Percentiles rank a stretch among this genome's conserved stretches.
phyloP scores from a whole-genome alignment of 2,329 filamentous ascomycete species.

The Myriangium duriaei region DNA sequence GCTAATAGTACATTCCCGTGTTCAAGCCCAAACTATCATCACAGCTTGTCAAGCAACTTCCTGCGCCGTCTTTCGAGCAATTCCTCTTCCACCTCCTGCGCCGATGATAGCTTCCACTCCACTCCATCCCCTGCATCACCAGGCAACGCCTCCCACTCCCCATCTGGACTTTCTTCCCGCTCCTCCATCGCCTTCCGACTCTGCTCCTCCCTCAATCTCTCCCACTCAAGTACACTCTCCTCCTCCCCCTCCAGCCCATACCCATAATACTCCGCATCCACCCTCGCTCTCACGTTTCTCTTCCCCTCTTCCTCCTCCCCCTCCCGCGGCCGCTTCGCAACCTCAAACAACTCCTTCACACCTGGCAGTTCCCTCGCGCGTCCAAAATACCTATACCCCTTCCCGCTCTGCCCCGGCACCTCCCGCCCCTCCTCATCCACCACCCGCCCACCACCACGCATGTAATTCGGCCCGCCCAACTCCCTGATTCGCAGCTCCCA shows the following conservation, averaged over 20 bases:
- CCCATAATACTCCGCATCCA: constrained; percentile 92
- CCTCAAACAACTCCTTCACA: constrained; percentile 92
- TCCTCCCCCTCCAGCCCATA: constrained; percentile 91
- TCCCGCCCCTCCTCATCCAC: constrained; percentile 44
- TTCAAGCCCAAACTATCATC: too few species aligned
- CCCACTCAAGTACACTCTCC: constrained; percentile 65
- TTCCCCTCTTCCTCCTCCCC: constrained; percentile 50
- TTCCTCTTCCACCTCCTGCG: constrained; percentile 90
- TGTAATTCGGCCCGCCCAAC: constrained; percentile 94
- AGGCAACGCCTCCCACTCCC: constrained; percentile 67
- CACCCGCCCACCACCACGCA: constrained; percentile 49
- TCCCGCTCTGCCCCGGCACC: constrained; percentile 52
- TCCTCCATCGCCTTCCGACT: constrained; percentile 50
- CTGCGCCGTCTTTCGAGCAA: constrained; percentile 73
- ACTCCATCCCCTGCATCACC: constrained; percentile 76
- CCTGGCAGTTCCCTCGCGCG: constrained; percentile 80
- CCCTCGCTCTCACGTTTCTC: constrained; percentile 58
- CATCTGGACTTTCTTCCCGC: constrained; percentile 33
- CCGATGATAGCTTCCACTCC: constrained; percentile 69
- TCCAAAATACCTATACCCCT: constrained; percentile 91
- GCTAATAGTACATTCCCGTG: too few species aligned
- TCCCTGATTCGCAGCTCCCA: constrained; percentile 97
- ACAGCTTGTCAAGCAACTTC: constrained; percentile 72
- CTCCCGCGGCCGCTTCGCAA: constrained; percentile 46
- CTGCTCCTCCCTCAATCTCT: constrained; percentile 71